phyloP scores from a whole-genome alignment of 2,329 filamentous ascomycete species.

The Magnaporthiopsis rhizophila region DNA sequence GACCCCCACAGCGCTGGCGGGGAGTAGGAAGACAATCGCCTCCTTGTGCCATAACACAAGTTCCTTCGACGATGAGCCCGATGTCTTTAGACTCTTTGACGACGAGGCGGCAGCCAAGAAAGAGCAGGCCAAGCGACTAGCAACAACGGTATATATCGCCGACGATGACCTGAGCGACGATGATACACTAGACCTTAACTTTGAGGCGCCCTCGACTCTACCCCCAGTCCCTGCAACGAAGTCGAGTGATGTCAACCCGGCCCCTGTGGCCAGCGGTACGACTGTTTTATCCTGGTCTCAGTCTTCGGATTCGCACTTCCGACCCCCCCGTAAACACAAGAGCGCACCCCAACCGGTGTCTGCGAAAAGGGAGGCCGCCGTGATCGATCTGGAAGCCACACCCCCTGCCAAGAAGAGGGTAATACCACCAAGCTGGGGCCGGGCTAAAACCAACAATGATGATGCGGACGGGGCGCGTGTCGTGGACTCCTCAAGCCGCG shows the following conservation, averaged over 20 bases:
- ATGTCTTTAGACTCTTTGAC: conserved; percentile 28
- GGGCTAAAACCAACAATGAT: conserved; percentile 25
- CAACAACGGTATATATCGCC: conserved; percentile 49
- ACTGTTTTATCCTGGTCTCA: conserved; percentile 62
- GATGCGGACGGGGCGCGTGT: conserved; percentile 14
- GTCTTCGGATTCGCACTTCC: conserved; percentile 45
- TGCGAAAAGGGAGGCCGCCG: conserved; percentile 35
- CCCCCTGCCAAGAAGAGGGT: conserved; percentile 51
- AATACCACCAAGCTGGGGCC: conserved; percentile 45
- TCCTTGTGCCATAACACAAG: conserved; percentile 36
- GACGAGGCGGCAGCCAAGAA: conserved; percentile 6
- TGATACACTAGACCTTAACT: conserved; percentile 62
- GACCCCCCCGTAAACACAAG: conserved; percentile 20
- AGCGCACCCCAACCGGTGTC: conserved; percentile 15
- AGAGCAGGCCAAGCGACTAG: conserved; percentile 14
- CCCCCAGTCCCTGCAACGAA: conserved; percentile 21
- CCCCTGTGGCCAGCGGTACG: conserved; percentile 18
- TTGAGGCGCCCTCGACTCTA: conserved; percentile 50
- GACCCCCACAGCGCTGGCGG: conserved; percentile 1
- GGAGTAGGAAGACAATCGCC: conserved; percentile 24
- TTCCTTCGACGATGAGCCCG: conserved; percentile 38
- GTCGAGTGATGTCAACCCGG: conserved; percentile 17
- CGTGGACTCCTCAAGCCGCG: too few species aligned
- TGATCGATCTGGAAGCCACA: conserved; percentile 19
- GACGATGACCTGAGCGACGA: conserved; percentile 87